A percentile compares a stretch with the other conserved stretches of the same genome.
These are phyloP conservation scores for Flaveria brownii DNA, from an alignment of 129 eudicot species.

Conservation along the genomic window DNA sequence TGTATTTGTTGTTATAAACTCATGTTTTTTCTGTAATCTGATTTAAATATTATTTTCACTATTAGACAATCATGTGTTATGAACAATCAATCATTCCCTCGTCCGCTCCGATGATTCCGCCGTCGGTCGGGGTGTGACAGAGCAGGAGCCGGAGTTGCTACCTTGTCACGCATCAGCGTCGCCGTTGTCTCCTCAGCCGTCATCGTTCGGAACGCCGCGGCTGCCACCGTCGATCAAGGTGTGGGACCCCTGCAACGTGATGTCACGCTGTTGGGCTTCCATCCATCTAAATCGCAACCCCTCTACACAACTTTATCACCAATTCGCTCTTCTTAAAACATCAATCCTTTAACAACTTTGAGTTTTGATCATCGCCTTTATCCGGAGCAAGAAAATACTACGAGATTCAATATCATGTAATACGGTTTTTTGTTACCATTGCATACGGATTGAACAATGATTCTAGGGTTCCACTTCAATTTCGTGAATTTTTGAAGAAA, in stretches of 20 bases:
- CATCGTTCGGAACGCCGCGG: constrained; percentile 79
- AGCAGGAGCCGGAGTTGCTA: constrained; percentile 90
- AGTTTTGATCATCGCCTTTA: background rate
- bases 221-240: constrained; percentile 89
- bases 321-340: background rate
- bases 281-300: too few relatives aligned
- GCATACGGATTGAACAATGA: background rate
- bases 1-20: too few relatives aligned
- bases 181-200: constrained; percentile 89
- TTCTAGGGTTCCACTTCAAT: constrained; percentile 28
- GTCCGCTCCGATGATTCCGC: too few relatives aligned
- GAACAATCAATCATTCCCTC: too few relatives aligned
- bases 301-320: too few relatives aligned
- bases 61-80: too few relatives aligned
- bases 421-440: background rate
- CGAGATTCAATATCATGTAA: background rate
- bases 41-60: too few relatives aligned
- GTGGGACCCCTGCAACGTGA: constrained; percentile 96
- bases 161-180: constrained; percentile 98
- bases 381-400: background rate
- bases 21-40: too few relatives aligned
- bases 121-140: too few relatives aligned
- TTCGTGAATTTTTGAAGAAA: constrained; percentile 17
- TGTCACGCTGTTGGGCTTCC: constrained; percentile 77
- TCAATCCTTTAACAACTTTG: background rate